phyloP scores from a whole-genome alignment of 2,329 filamentous ascomycete genomes.

The Fusarium nanum region DNA sequence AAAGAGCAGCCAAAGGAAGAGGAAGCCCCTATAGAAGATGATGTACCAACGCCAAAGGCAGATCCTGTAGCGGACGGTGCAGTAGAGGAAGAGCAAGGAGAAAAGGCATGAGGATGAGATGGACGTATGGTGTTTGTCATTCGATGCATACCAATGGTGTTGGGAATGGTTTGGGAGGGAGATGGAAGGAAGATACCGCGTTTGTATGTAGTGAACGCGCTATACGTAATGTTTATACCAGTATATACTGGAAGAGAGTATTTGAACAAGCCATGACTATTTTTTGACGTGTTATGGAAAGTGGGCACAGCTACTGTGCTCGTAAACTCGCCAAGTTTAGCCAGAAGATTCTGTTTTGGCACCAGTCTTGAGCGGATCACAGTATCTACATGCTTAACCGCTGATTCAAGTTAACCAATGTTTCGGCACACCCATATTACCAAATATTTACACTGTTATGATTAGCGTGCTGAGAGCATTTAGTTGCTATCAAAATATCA shows the following conservation, averaged over 20 bases:
- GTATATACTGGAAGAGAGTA: conserved; percentile 40
- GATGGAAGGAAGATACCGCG: conserved; percentile 22
- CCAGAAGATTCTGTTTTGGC: neutral
- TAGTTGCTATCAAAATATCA: neutral
- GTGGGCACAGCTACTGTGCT: neutral
- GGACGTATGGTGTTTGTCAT: conserved; percentile 30
- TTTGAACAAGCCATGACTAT: conserved; percentile 27
- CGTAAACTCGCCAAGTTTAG: neutral
- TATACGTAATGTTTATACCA: conserved; percentile 55
- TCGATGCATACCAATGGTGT: conserved; percentile 44
- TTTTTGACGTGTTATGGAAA: neutral
- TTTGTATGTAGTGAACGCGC: conserved; percentile 45
- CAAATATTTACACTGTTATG: neutral
- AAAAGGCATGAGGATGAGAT: conserved; percentile 40
- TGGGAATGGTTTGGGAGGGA: conserved; percentile 30
- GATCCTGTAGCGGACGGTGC: conserved; percentile 25
- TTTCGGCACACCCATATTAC: neutral
- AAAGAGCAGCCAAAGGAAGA: conserved; percentile 31
- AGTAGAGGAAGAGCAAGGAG: conserved; percentile 34
- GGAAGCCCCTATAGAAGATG: conserved; percentile 28
- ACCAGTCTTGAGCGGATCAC: neutral
- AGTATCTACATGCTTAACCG: neutral
- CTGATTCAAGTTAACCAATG: neutral
- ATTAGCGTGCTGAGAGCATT: neutral
- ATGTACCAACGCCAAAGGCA: conserved; percentile 38